Evolutionary conservation across 2,329 filamentous ascomycete species (phyloP).

Genomic region (Alternaria rosae): DNA sequence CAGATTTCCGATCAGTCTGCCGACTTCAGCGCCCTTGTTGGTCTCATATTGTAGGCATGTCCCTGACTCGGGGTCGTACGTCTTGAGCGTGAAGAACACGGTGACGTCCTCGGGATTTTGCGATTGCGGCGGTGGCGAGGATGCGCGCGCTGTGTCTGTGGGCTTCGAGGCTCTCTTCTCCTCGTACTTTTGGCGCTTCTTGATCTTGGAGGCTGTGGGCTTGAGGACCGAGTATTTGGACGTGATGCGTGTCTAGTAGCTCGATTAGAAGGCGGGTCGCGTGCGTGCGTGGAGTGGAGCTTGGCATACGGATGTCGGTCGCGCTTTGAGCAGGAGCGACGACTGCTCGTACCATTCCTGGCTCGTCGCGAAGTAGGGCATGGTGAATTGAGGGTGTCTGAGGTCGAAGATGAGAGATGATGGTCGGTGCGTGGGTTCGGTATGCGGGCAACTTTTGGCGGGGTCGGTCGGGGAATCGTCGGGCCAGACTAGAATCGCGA

Average conservation of each 20-base stretch:
- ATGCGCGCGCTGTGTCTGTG: constrained; percentile 25
- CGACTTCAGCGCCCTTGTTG: constrained; percentile 88
- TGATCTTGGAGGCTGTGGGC: constrained; percentile 41
- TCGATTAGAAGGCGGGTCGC: constrained; percentile 16
- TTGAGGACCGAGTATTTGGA: constrained; percentile 84
- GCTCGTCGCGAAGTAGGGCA: constrained; percentile 82
- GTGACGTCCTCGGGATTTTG: constrained; percentile 37
- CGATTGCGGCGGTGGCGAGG: constrained; percentile 41
- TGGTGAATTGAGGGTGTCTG: constrained; percentile 49
- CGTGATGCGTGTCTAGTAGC: constrained; percentile 79
- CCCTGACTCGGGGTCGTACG: constrained; percentile 83
- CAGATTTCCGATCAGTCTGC: constrained; percentile 77
- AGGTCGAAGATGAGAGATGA: constrained; percentile 15
- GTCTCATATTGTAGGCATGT: constrained; percentile 90
- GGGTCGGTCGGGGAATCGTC: constrained; percentile 29
- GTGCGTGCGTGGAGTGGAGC: constrained; percentile 8
- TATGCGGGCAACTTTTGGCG: constrained; percentile 39
- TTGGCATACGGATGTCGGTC: constrained; percentile 77
- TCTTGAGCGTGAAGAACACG: constrained; percentile 83
- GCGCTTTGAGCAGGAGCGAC: constrained; percentile 81
- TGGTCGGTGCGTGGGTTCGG: constrained; percentile 11
- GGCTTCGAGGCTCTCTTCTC: constrained; percentile 40
- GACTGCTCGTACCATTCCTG: constrained; percentile 94
- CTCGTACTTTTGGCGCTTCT: constrained; percentile 44
- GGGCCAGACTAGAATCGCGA: constrained; percentile 9